Evolutionary conservation across 2,329 filamentous ascomycete genomes (phyloP), one percentile per base, ranked within the genome.

Genomic region (Rugonectria rugulosa): DNA sequence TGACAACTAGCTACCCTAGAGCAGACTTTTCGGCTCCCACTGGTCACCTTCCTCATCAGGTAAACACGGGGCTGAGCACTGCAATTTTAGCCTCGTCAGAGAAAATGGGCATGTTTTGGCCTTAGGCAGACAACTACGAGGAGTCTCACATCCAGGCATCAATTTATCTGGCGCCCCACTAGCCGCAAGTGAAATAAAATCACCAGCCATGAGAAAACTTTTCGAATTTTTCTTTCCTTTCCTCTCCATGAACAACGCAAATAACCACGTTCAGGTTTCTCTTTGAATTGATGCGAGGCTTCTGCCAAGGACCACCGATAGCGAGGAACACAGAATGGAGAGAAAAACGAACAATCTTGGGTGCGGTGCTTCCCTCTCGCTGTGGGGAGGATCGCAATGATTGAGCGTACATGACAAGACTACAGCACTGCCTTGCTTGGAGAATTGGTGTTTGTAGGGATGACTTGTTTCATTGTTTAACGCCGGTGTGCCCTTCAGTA

Each of bases 321-420:
- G 70, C 67, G 73, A 74, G 78, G 72, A 75, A 73, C 72, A 74
- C 68, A 79, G 76, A 78, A 82, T 77, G 80, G 75, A 82, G 80
- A 82, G 71, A 60, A 78, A 80, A 73, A 68, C 79, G 80, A 76
- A 77, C 79, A 81, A 81, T 82, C 80, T 82, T 82, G 80, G 80
- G 80, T 82, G 80, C 80, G 80, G 78, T 82, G 80, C 76, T 81
- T 75, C 74, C 73, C 78, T 74, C 70, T 72, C 69, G 20, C 36
- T 66, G 72, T 82, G 80, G 74, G 78, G 73, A 79, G 80, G 80
- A 82, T 77, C 80, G 80, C 80, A 82, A 82, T 82, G 80, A 82
- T 82, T 82, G 80, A 81, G 67, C 80, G 79, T 76, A 82, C 80
- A 82, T 81, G 48, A 38, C 59, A 55, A 37, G n/a, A 40, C 19